phyloP scores from a whole-genome alignment of 345 rosid species.

The Gossypium ekmanianum region DNA sequence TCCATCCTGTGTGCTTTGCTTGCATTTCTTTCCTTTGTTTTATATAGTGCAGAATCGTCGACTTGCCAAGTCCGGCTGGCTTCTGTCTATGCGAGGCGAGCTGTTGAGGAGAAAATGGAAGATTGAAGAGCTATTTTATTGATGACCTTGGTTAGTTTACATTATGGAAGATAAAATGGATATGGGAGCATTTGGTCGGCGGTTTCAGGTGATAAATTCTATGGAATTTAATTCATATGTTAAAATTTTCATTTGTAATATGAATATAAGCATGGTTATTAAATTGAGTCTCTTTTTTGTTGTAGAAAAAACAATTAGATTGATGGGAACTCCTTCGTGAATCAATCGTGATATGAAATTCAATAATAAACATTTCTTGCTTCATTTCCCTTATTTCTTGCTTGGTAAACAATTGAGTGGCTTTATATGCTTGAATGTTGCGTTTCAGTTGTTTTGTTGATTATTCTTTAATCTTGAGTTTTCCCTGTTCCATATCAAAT shows the following conservation, averaged over 20 bases:
- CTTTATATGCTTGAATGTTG: not conserved
- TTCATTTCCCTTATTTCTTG: not conserved
- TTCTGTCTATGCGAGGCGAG: slow-evolving; percentile 28
- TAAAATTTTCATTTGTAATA: slow-evolving; percentile 32
- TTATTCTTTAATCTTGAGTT: not conserved
- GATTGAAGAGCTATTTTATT: slow-evolving; percentile 3
- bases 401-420: not conserved
- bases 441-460: not conserved
- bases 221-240: slow-evolving; percentile 34
- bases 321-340: slow-evolving; percentile 25
- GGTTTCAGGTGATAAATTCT: slow-evolving; percentile 49
- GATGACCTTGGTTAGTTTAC: slow-evolving; percentile 13
- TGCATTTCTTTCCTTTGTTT: slow-evolving; percentile 32
- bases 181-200: slow-evolving; percentile 32
- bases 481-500: not conserved
- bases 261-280: slow-evolving; percentile 27
- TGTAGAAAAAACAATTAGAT: slow-evolving; percentile 37
- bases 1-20: slow-evolving; percentile 46
- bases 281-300: slow-evolving; percentile 31
- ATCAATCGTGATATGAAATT: slow-evolving; percentile 19
- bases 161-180: slow-evolving; percentile 23
- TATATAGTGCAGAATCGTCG: slow-evolving; percentile 30
- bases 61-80: slow-evolving; percentile 26
- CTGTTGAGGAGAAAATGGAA: slow-evolving; percentile 22
- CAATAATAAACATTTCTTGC: slow-evolving; percentile 28